Evolutionary conservation across 129 eudicot species (phyloP).

Genomic region (Daucus carota): DH1_v3.0 NC_030382.2:46719501-46720000

Average conservation of each 20-base stretch:
- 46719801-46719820: neutral
- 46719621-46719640: neutral
- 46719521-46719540: conserved; percentile 29
- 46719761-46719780: conserved; percentile 14
- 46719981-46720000: no score
- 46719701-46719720: conserved; percentile 47
- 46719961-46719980: no score
- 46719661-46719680: neutral
- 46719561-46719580: conserved; percentile 23
- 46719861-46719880: neutral
- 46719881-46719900: neutral
- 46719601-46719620: neutral
- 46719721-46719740: conserved; percentile 68
- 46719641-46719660: neutral
- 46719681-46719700: conserved; percentile 3
- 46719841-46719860: neutral
- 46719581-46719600: conserved; percentile 18
- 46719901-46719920: neutral
- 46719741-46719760: conserved; percentile 35
- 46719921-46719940: neutral
- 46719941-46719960: neutral
- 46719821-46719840: neutral
- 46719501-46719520: conserved; percentile 26
- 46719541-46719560: conserved; percentile 19
- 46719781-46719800: neutral